Base-by-base conservation (phyloP, 2,329 filamentous ascomycete species). In the Pleoardoris graminearum region DNA sequence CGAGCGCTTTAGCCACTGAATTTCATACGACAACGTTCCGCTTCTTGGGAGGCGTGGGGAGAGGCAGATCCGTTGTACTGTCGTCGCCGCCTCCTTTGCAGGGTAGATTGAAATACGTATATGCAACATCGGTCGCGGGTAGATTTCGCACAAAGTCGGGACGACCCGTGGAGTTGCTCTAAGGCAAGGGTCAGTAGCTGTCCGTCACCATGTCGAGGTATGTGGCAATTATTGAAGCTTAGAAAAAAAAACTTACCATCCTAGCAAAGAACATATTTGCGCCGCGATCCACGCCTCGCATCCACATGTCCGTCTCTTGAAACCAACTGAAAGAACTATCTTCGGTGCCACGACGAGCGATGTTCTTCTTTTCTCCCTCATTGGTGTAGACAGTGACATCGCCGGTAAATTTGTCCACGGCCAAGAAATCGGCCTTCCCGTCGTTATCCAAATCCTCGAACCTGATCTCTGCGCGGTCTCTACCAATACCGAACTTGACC, bases 381-480 rank as follows among this genome's bases (percentile, higher is more conserved):
- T 75, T 75, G 36, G 66, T 65, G 63, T 63, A 76, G 4, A 72
- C 64, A 1, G 23, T 47, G 1, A 60, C 65, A 22, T 71, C 60
- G 7, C 72, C 70, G 6, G 56, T 68, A 59, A 69, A 72, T 56
- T 75, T 74, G 45, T 77, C 63, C 19, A 69, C 53, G 35, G 47
- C 51, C 2, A 60, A 27, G 22, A 54, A 51, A 17, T 77, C 75
- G 16, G 62, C 68, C 6, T 42, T 54, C 14, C 71, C 71, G 36
- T 75, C 71, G 11, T 73, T 72, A 46, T 77, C 71, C 19, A 76
- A 68, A 55, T 77, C 76, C 3, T 68, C 70, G 32, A 60, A 78
- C 7, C 67, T 65, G 10, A 74, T 46, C 50, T 76, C 73, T 11
- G 73, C 72, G 1, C 74, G 68, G 42, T 76, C 74, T 32, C 46